A percentile compares a stretch with the other conserved stretches of the same genome.
Conservation (phyloP, 1,284 basidiomycete genomes). For the Apiotrichum sp. region DNA sequence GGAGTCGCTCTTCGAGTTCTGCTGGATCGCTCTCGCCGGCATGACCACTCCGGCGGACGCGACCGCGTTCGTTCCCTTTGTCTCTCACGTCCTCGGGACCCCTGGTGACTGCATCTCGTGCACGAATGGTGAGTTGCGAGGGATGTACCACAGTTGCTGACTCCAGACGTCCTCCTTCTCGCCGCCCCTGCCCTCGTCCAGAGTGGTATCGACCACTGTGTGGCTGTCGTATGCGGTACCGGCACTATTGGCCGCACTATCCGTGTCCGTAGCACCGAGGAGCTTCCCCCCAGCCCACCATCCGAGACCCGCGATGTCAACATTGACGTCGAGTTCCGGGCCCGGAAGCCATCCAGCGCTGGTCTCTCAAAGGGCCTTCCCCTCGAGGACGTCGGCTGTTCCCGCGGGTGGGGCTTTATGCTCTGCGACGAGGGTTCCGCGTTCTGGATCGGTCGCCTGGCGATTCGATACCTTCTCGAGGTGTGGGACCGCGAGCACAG, state of each 20-base stretch:
- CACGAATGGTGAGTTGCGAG: constrained; percentile 30
- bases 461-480: constrained; percentile 30
- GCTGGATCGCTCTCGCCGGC: constrained; percentile 40
- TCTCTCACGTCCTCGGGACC: constrained; percentile 17
- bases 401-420: constrained; percentile 40
- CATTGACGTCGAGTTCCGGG: neutral
- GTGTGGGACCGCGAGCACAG: constrained; percentile 30
- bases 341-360: neutral
- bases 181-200: constrained; percentile 36
- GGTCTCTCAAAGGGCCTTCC: constrained; percentile 18
- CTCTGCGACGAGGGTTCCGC: constrained; percentile 42
- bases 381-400: constrained; percentile 32
- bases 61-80: constrained; percentile 22
- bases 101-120: constrained; percentile 21
- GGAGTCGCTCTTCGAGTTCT: constrained; percentile 27
- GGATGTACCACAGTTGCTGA: constrained; percentile 16
- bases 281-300: constrained; percentile 12
- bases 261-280: constrained; percentile 11
- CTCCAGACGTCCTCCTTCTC: constrained; percentile 38
- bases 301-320: constrained; percentile 1
- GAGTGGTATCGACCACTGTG: constrained; percentile 27
- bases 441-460: constrained; percentile 39
- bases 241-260: constrained; percentile 39
- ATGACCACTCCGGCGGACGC: constrained; percentile 26
- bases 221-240: constrained; percentile 38